These are phyloP conservation scores for Fusarium cicatricum DNA, from an alignment of 2,329 filamentous ascomycete species.

Conservation along the genomic window DNA sequence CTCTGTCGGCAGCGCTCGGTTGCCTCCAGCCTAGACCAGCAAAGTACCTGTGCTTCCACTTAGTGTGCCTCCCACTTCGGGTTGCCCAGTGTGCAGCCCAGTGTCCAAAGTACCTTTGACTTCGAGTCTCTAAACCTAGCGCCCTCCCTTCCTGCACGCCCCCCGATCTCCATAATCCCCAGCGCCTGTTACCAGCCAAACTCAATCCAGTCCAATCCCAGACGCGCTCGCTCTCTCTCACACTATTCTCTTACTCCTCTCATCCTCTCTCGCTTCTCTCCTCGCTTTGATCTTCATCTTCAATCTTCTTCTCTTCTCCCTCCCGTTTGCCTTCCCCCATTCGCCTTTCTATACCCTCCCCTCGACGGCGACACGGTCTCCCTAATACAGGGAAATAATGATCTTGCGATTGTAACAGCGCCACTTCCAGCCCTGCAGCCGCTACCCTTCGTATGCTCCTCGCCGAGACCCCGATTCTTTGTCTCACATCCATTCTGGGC, in stretches of 20 bases:
- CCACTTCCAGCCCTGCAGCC: constrained; percentile 38
- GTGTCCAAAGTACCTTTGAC: constrained; percentile 6
- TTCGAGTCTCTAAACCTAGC: constrained; percentile 25
- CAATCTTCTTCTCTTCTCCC: constrained; percentile 23
- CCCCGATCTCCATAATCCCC: constrained; percentile 31
- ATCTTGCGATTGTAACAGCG: constrained; percentile 42
- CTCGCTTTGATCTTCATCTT: constrained; percentile 38
- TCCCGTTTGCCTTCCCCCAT: constrained; percentile 20
- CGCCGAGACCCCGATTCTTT: constrained; percentile 44
- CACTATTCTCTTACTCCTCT: constrained; percentile 33
- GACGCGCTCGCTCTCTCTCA: constrained; percentile 32
- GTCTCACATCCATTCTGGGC: constrained; percentile 43
- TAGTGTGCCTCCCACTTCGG: constrained; percentile 10
- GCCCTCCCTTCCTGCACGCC: constrained; percentile 19
- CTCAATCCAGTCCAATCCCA: constrained; percentile 41
- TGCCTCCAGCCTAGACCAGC: constrained; percentile 27
- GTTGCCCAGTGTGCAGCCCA: constrained; percentile 18
- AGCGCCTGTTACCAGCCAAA: constrained; percentile 39
- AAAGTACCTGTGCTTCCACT: constrained; percentile 21
- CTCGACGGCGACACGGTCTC: constrained; percentile 33
- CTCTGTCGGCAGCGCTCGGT: constrained; percentile 33
- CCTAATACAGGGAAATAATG: constrained; percentile 38
- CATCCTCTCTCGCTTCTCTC: constrained; percentile 32
- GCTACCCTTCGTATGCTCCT: constrained; percentile 37
- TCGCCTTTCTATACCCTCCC: constrained; percentile 31